Evolutionary conservation across 2,329 filamentous ascomycete species (phyloP).

Genomic region (Diaporthe velutina): DNA sequence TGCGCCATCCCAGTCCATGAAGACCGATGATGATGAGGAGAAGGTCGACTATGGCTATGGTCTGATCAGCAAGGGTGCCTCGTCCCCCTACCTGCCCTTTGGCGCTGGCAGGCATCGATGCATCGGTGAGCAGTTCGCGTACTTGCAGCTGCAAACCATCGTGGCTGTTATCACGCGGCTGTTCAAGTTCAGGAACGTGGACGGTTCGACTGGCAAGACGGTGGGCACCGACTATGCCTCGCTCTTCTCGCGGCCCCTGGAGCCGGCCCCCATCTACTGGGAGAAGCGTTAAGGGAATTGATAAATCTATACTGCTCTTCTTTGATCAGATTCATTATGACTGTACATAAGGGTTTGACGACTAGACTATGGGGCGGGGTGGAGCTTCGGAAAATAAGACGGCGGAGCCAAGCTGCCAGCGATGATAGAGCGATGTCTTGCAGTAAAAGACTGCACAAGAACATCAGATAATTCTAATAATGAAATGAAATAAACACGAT

Average conservation of each 20-base stretch:
- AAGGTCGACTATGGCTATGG: conserved; percentile 96
- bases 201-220: conserved; percentile 74
- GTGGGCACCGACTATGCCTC: conserved; percentile 77
- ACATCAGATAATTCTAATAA: conserved; percentile 33
- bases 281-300: conserved; percentile 71
- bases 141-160: conserved; percentile 91
- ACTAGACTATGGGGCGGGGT: not conserved
- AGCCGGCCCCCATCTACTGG: conserved; percentile 80
- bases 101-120: conserved; percentile 93
- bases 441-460: not conserved
- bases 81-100: conserved; percentile 93
- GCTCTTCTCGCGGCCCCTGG: conserved; percentile 79
- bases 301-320: not conserved
- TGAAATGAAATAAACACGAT: conserved; percentile 12
- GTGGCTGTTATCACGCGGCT: conserved; percentile 80
- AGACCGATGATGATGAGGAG: conserved; percentile 72
- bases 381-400: not conserved
- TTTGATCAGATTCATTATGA: conserved; percentile 12
- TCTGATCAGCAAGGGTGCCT: conserved; percentile 89
- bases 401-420: not conserved
- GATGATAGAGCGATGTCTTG: not conserved
- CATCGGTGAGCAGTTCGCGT: conserved; percentile 97
- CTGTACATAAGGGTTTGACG: conserved; percentile 35
- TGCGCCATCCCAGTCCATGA: conserved; percentile 58
- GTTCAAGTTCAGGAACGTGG: conserved; percentile 83